These are phyloP conservation scores for Pleurotus djamor DNA, from an alignment of 768 basidiomycete species.

Conservation along the genomic window DNA sequence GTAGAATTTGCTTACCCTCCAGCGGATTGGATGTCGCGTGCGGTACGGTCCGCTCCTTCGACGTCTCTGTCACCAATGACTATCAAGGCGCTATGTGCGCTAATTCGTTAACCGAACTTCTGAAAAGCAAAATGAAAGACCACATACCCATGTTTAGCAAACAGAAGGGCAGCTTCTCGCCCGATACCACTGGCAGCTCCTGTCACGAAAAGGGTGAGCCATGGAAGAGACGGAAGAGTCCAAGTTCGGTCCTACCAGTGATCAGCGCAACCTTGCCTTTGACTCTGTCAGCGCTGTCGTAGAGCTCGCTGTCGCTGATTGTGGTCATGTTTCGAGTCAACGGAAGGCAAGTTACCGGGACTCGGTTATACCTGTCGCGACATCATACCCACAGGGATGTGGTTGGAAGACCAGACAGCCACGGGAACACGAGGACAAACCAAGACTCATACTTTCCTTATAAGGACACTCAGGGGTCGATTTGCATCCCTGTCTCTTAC, in stretches of 20 bases:
- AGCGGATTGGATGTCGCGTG: constrained; percentile 31
- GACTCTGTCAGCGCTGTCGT: constrained; percentile 34
- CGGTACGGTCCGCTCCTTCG: constrained; percentile 35
- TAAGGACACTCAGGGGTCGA: too few species aligned
- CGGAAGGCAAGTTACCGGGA: too few species aligned
- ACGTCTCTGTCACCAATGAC: constrained; percentile 52
- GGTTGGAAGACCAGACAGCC: too few species aligned
- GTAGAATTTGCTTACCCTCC: constrained; percentile 38
- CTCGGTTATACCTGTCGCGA: background rate
- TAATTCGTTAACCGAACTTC: background rate
- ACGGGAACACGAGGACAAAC: too few species aligned
- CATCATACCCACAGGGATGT: too few species aligned
- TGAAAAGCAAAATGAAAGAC: background rate
- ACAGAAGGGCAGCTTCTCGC: constrained; percentile 44
- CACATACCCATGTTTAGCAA: constrained; percentile 48
- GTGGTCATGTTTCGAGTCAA: constrained; percentile 31
- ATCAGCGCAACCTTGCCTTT: constrained; percentile 49
- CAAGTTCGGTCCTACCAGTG: constrained; percentile 33
- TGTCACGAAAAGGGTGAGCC: constrained; percentile 12
- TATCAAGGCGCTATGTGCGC: constrained; percentile 40
- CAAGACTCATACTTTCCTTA: too few species aligned
- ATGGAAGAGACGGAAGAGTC: background rate
- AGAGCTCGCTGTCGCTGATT: constrained; percentile 45
- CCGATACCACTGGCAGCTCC: constrained; percentile 56
- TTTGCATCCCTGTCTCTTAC: too few species aligned